Percentiles rank a stretch among this genome's conserved stretches.
These are phyloP conservation scores for Hemisphaericaspora lyxosophila DNA, from an alignment of 1,139 yeast genomes.

Conservation along the genomic window DNA sequence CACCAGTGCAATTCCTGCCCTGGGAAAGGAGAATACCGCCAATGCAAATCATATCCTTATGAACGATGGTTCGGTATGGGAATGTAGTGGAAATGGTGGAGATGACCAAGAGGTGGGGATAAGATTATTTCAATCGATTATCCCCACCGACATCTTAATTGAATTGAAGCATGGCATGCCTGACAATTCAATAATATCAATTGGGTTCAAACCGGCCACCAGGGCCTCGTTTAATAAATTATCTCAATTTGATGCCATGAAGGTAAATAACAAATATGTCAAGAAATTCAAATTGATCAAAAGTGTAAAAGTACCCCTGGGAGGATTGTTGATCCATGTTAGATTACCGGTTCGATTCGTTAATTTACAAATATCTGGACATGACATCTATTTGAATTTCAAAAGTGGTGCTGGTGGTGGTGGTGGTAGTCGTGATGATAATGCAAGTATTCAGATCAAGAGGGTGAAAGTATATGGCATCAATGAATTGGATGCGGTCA, in stretches of 20 bases:
- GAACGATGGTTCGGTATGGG: constrained; percentile 39
- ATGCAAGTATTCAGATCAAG: constrained; percentile 22
- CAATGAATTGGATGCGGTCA: constrained; percentile 31
- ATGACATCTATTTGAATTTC: constrained; percentile 39
- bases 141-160: constrained; percentile 38
- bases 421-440: too few species aligned
- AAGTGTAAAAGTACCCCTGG: constrained; percentile 19
- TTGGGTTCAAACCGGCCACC: constrained; percentile 33
- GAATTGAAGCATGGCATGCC: constrained; percentile 15
- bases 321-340: constrained; percentile 29
- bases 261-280: constrained; percentile 28
- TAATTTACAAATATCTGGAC: constrained; percentile 32
- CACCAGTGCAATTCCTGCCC: too few species aligned
- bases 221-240: constrained; percentile 10
- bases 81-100: constrained; percentile 26
- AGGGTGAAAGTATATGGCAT: constrained; percentile 42
- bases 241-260: too few species aligned
- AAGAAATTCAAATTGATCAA: constrained; percentile 35
- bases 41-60: constrained; percentile 43
- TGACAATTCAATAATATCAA: constrained; percentile 15
- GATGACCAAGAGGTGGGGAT: constrained; percentile 36
- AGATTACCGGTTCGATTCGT: constrained; percentile 36
- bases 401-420: too few species aligned
- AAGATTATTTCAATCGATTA: constrained; percentile 31
- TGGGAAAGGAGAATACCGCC: constrained; percentile 22